Base-by-base conservation (phyloP, 1,284 basidiomycete species). In the Ganoderma meredithae region DNA sequence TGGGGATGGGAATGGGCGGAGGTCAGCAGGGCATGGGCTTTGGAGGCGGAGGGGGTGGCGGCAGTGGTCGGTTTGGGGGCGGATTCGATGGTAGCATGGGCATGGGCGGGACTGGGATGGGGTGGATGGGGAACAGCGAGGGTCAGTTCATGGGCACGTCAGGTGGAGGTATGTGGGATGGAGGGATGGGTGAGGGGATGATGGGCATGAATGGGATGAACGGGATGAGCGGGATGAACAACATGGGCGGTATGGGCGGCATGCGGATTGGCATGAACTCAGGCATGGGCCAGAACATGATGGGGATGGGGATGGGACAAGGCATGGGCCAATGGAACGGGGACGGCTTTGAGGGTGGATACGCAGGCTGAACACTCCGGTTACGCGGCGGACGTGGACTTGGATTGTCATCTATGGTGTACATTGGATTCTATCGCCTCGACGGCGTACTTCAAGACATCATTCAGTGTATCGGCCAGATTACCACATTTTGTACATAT, bases 211-310 rank as follows among this genome's bases (percentile, higher is more conserved):
- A 71, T 41, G 74, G 75, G 17, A 79, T 81, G 76, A 77, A 76
- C 22, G 33, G 33, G 15, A 79, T 80, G 69, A 71, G 71, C 43
- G 74, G 74, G 17, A 79, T 81, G 76, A 77, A 76, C 22, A 81
- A 84, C 81, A 84, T 86, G 81, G 77, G 76, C 31, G 79, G 79
- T 27, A 79, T 81, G 77, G 78, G 78, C 10, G 82, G 84, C 53
- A 71, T 72, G 65, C 65, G 68, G 25, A 69, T 66, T 62, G 70
- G 73, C 41, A 73, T 76, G 73, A 72, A 71, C 64, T 61, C 68
- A 22, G 65, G 61, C 41, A 74, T 75, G 73, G 71, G 69, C 60
- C 44, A 62, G 43, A 70, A 69, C 27, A 70, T 72, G 71, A 73
- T 74, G 73, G 69, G 71, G 27, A 73, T 75, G 71, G 72, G 72